phyloP scores from a whole-genome alignment of 116 monocot species.

The Cymodocea nodosa region DNA sequence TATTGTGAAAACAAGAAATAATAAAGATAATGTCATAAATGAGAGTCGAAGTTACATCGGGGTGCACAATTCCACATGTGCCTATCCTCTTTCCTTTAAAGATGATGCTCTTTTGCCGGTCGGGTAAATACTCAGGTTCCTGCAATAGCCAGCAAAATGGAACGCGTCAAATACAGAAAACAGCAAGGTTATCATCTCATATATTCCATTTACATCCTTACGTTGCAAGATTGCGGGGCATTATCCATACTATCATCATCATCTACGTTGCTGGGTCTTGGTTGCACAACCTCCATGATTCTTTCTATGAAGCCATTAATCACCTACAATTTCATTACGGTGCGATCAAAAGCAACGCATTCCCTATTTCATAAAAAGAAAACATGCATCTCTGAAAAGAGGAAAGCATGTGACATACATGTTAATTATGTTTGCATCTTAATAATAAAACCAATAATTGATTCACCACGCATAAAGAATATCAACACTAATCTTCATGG shows the following conservation, averaged over 20 bases:
- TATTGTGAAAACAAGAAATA: not conserved
- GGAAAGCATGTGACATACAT: too few relatives aligned
- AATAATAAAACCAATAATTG: not conserved
- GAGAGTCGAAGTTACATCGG: slow-evolving; percentile 10
- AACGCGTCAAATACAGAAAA: not conserved
- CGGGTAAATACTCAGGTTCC: slow-evolving; percentile 19
- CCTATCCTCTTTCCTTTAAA: slow-evolving; percentile 14
- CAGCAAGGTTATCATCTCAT: not conserved
- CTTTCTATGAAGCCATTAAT: slow-evolving; percentile 24
- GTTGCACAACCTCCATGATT: slow-evolving; percentile 16
- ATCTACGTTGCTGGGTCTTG: not conserved
- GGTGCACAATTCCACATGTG: slow-evolving; percentile 25
- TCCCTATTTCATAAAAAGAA: too few relatives aligned
- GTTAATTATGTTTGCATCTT: too few relatives aligned
- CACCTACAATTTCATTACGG: slow-evolving; percentile 10
- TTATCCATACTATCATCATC: slow-evolving; percentile 6
- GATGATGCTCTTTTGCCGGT: slow-evolving; percentile 19
- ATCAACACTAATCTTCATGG: too few relatives aligned
- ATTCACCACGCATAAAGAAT: not conserved
- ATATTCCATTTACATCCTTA: slow-evolving; percentile 8
- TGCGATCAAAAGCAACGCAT: too few relatives aligned
- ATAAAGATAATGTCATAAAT: not conserved
- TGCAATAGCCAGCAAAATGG: not conserved
- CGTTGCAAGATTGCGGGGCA: slow-evolving; percentile 13
- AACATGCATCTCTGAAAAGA: too few relatives aligned